Evolutionary conservation across 768 basidiomycete genomes (phyloP).

Genomic region (Hirschioporus abietinus): DNA sequence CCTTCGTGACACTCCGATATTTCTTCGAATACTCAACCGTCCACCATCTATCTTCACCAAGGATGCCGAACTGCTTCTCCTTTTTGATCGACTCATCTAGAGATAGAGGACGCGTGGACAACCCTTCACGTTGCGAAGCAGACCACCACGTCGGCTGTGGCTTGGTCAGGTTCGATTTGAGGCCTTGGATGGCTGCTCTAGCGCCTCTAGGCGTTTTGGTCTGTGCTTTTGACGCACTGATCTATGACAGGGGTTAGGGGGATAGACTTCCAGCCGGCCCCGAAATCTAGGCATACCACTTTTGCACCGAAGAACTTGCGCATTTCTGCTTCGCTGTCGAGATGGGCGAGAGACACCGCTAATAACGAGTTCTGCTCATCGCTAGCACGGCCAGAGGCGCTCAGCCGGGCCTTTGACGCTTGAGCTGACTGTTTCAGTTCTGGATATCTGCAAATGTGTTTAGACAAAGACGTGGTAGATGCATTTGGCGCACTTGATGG

Average conservation of each 20-base stretch:
- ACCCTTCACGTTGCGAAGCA: conserved; percentile 62
- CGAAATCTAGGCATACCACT: conserved; percentile 49
- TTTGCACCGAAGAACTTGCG: conserved; percentile 91
- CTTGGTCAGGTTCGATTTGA: conserved; percentile 66
- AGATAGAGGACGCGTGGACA: conserved; percentile 56
- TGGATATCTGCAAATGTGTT: conserved; percentile 38
- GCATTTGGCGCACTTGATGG: conserved; percentile 50
- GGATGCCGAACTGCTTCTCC: conserved; percentile 32
- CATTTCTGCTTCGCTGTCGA: conserved; percentile 89
- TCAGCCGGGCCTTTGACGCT: conserved; percentile 27
- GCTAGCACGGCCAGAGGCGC: neutral
- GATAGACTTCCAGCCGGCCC: conserved; percentile 19
- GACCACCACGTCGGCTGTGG: conserved; percentile 76
- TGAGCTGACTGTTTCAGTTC: conserved; percentile 35
- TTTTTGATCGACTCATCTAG: conserved; percentile 48
- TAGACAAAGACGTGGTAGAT: neutral
- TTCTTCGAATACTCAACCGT: conserved; percentile 81
- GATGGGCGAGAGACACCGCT: conserved; percentile 70
- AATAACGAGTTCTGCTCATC: conserved; percentile 44
- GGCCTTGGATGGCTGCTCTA: neutral
- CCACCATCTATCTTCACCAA: conserved; percentile 75
- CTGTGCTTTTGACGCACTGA: conserved; percentile 17
- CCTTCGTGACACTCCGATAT: conserved; percentile 76
- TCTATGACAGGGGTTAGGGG: conserved; percentile 11
- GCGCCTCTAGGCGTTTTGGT: conserved; percentile 7